A percentile compares a stretch with the other conserved stretches of the same genome.
Conservation (phyloP, 495 filamentous ascomycete species). For the Acidiella bohemica region DNA sequence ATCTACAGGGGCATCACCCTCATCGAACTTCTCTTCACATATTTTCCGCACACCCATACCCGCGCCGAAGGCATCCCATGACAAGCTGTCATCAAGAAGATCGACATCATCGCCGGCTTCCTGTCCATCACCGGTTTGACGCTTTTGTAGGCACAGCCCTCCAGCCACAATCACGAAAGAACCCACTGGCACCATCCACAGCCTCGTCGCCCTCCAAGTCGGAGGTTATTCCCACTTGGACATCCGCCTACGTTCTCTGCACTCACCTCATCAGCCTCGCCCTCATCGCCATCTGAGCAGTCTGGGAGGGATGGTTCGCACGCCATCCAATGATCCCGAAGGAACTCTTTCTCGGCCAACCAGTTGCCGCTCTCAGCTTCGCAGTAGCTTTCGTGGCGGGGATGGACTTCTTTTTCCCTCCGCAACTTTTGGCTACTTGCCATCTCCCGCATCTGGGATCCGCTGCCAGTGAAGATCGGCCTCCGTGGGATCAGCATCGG, state of each 20-base stretch:
- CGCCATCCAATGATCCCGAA: conserved; percentile 13
- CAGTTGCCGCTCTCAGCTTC: conserved; percentile 23
- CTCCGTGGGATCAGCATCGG: conserved; percentile 21
- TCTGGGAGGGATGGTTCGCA: conserved; percentile 16
- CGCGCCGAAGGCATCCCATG: conserved; percentile 21
- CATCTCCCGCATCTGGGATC: conserved; percentile 20
- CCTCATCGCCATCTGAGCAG: conserved; percentile 4
- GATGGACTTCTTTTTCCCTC: conserved; percentile 23
- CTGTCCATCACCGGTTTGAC: conserved; percentile 23
- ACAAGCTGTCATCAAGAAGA: conserved; percentile 17
- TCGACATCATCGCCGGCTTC: conserved; percentile 21
- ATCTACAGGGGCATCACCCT: conserved; percentile 21
- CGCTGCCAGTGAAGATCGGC: conserved; percentile 23
- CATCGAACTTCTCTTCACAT: conserved; percentile 19
- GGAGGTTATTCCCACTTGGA: conserved; percentile 19
- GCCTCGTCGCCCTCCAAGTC: conserved; percentile 24
- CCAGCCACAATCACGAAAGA: background rate
- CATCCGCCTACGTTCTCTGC: conserved; percentile 9
- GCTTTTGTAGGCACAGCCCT: conserved; percentile 13
- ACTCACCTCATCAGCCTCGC: conserved; percentile 14
- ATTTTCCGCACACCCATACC: conserved; percentile 21
- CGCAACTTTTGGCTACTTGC: conserved; percentile 23
- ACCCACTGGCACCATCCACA: background rate
- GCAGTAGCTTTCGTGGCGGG: conserved; percentile 25
- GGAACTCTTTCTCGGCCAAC: conserved; percentile 22